phyloP scores from a whole-genome alignment of 805 yeast species.

The Ogataea sp. region DNA sequence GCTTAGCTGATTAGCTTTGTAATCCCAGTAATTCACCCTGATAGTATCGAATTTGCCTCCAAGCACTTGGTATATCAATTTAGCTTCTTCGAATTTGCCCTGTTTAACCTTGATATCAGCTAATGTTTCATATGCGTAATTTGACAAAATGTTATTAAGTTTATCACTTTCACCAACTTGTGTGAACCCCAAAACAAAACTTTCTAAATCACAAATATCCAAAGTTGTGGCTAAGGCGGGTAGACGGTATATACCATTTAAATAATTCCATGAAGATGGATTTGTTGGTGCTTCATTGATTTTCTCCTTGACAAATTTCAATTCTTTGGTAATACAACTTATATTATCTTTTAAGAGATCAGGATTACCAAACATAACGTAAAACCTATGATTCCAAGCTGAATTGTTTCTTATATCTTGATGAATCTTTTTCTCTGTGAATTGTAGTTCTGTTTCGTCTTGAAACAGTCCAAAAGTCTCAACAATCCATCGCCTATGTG shows the following conservation, averaged over 20 bases:
- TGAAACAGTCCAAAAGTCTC: slow-evolving; percentile 42
- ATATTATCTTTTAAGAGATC: slow-evolving; percentile 15
- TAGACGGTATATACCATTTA: slow-evolving; percentile 45
- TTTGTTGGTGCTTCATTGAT: slow-evolving; percentile 70
- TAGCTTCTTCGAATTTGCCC: slow-evolving; percentile 26
- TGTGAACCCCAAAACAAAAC: slow-evolving; percentile 38
- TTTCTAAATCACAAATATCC: slow-evolving; percentile 31
- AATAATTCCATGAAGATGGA: slow-evolving; percentile 80
- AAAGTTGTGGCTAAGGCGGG: slow-evolving; percentile 8
- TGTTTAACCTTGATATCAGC: slow-evolving; percentile 38
- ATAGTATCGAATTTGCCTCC: slow-evolving; percentile 27
- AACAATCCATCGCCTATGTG: slow-evolving; percentile 81
- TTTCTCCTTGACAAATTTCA: slow-evolving; percentile 38
- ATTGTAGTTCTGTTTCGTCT: slow-evolving; percentile 39
- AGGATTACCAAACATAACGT: slow-evolving; percentile 31
- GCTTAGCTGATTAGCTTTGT: slow-evolving; percentile 4
- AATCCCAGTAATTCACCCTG: slow-evolving; percentile 24
- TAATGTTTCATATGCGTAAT: slow-evolving; percentile 57
- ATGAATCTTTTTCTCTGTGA: slow-evolving; percentile 38
- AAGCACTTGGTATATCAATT: slow-evolving; percentile 41
- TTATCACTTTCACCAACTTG: slow-evolving; percentile 12
- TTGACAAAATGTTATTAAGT: slow-evolving; percentile 29
- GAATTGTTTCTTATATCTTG: slow-evolving; percentile 81
- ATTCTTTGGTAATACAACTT: too few species aligned
- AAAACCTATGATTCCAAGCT: slow-evolving; percentile 87